Base-by-base conservation (phyloP, 192 early-diverging fungal species). In the Podila verticillata region DNA sequence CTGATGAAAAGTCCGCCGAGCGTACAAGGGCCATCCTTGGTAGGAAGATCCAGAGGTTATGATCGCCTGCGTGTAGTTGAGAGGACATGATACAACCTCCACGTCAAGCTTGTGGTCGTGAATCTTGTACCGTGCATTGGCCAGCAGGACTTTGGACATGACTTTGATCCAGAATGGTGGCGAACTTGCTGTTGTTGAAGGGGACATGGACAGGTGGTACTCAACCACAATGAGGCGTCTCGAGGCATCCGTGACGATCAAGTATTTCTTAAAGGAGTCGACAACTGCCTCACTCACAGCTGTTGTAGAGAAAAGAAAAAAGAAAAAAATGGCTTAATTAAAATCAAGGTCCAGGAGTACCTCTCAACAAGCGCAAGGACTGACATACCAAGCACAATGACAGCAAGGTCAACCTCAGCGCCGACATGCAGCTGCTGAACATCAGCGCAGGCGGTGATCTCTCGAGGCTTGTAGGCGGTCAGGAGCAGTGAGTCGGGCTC, bases 381-480 rank as follows among this genome's bases (percentile, higher is more conserved):
- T 0, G 17, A 65, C 62, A 44, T 79, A 79, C 75, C 69, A 35
- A 79, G 69, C 26, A 80, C 48, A 13, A 80, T 44, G 26, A 80
- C 70, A 0, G 70, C 77, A 8, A 80, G 51, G 15, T 80, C 77
- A 7, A 72, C 5, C 47, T 80, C 77, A 9, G 70, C 60, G 7
- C 77, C 77, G 24, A 48, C 49, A 22, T 68, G 58, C 12, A 80
- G 10, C n/a, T 68, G n/a, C 28, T 31, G 57, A 61, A 80, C 22
- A 31, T 80, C 77, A 7, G 35, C 61, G 57, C 77, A 72, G 4
- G 44, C 3, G 0, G 61, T 72, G 22, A 80, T 39, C 24, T 63
- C 66, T 3, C 77, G 77, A 22, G 77, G 70, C 63, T 34, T 70
- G 48, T 72, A 80, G 15, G 34, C 34, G 7, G 77, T 80, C 66